Base-by-base conservation (phyloP, 441 rosid genomes). In the Aquilaria agallochum region DNA sequence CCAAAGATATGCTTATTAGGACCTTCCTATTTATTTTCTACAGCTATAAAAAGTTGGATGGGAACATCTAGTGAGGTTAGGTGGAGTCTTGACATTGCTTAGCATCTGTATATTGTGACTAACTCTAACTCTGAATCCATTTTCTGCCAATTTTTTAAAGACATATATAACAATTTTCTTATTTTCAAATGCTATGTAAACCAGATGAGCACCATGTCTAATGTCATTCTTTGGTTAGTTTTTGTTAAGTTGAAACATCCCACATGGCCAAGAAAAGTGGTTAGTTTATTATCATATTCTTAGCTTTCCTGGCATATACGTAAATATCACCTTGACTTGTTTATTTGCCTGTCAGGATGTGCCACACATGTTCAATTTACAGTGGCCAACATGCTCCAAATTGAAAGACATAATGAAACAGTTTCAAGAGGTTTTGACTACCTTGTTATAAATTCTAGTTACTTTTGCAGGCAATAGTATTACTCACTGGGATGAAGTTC, bases 341-440 rank as follows among this genome's bases (percentile, higher is more conserved):
- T 71, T 53, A 53, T 7, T 7, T 33, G 20, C 40, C 56, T 36
- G 36, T 36, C 75, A 79, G 96, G 92, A 85, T 66, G 80, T 83
- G 57, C 94, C 92, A 5, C 74, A 66, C 64, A 74, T 82, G 69
- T 80, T 84, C 70, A 68, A 59, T 65, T 40, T 91, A 45, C 56
- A 82, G 62, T 86, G 94, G 92, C 77, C 90, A 46, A 69, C 32
- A 55, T 79, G 64, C 56, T 83, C 89, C 5, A 83, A 88, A 71
- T 44, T 86, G 78, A 88, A 88, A 67, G 85, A 83, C 74, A 76
- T 79, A 62, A 75, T 84, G 52, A 72, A 70, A 65, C 91, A 86
- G 66, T 88, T 88, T 71, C 76, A 53, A 49, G 77, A 78, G 87
- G 95, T 84, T 62, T 48, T 14, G 64, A 3, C 32, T 55, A 13